phyloP scores from a whole-genome alignment of 2,329 filamentous ascomycete species.

The Plectosphaerella plurivora region DNA sequence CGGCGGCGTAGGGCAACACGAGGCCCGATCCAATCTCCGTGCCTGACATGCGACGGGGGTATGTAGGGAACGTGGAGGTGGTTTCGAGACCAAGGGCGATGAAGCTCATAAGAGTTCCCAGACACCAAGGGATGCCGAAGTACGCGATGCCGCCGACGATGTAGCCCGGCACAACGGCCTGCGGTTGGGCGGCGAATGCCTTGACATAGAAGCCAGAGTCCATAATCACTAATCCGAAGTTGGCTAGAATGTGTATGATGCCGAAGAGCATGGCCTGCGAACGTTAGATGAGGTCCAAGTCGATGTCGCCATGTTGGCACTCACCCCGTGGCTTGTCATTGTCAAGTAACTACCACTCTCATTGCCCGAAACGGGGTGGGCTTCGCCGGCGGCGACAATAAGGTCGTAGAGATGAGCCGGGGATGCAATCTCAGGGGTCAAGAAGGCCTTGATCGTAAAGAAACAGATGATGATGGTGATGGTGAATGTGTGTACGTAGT shows the following conservation, averaged over 20 bases:
- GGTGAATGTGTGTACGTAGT: conserved; percentile 43
- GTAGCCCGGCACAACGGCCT: conserved; percentile 46
- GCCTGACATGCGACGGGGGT: conserved; percentile 49
- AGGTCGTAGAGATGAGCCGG: conserved; percentile 44
- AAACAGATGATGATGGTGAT: background rate
- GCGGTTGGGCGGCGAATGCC: conserved; percentile 41
- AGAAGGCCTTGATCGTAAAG: conserved; percentile 34
- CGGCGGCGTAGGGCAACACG: conserved; percentile 65
- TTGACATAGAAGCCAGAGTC: conserved; percentile 51
- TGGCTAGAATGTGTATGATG: conserved; percentile 41
- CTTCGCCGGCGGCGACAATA: conserved; percentile 35
- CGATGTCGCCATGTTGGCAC: background rate
- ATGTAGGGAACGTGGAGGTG: conserved; percentile 47
- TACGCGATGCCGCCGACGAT: conserved; percentile 51
- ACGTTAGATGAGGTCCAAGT: background rate
- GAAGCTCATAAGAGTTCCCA: conserved; percentile 46
- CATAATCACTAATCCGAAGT: conserved; percentile 51
- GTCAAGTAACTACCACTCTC: conserved; percentile 50
- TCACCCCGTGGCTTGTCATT: conserved; percentile 29
- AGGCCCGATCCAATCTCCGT: conserved; percentile 63
- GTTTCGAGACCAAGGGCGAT: conserved; percentile 42
- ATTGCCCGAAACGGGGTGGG: conserved; percentile 45
- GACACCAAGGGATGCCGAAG: conserved; percentile 47
- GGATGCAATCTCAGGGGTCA: conserved; percentile 40
- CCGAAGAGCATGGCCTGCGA: conserved; percentile 42